Conservation (phyloP, 1,284 basidiomycete genomes). For the Ceratobasidium sp. region DNA sequence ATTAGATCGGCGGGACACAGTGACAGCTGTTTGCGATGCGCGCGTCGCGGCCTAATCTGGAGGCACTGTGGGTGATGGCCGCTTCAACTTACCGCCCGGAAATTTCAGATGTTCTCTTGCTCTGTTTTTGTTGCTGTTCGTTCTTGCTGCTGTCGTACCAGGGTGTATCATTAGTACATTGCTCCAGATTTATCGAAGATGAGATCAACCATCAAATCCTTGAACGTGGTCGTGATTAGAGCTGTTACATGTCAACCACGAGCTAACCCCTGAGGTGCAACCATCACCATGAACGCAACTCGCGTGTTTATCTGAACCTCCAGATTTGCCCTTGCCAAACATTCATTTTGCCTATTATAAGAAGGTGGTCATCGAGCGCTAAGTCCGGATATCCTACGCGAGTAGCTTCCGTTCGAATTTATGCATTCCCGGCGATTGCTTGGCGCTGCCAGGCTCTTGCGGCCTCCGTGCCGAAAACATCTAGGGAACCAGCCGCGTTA, state of each 20-base stretch:
- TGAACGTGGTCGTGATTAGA: not conserved
- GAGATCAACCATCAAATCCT: not conserved
- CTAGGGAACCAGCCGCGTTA: not conserved
- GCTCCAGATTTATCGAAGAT: conserved; percentile 29
- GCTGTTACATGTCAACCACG: not conserved
- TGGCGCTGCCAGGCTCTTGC: not conserved
- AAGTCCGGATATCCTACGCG: not conserved
- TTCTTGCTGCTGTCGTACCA: conserved; percentile 25
- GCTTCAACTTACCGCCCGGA: not conserved
- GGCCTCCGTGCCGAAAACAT: not conserved
- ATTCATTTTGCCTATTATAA: not conserved
- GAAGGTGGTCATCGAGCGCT: not conserved
- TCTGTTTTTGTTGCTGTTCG: conserved; percentile 31
- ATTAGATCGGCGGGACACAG: not conserved
- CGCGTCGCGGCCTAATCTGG: conserved; percentile 28
- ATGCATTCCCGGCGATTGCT: conserved; percentile 21
- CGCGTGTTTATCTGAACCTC: not conserved
- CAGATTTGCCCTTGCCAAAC: not conserved
- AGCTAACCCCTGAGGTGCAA: conserved; percentile 1
- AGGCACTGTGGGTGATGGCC: not conserved
- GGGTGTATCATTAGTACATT: conserved; percentile 44
- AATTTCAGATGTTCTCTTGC: conserved; percentile 24
- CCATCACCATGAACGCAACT: conserved; percentile 30
- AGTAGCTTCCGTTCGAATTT: not conserved
- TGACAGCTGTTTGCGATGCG: not conserved